A percentile compares a stretch with the other conserved stretches of the same genome.
Conservation (phyloP, 345 rosid genomes). For the Gossypium arboreum region DNA sequence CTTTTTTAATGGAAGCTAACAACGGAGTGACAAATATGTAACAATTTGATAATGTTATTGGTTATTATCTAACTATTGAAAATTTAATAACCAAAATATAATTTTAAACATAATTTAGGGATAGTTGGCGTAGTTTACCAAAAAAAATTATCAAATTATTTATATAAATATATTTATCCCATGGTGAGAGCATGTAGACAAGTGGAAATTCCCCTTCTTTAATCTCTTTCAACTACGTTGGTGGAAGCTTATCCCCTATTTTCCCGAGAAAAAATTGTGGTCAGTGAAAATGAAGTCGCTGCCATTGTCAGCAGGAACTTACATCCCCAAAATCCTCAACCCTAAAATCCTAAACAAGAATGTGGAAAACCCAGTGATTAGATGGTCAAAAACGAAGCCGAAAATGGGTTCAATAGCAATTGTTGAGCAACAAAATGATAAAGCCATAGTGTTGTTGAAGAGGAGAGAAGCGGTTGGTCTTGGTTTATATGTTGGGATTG, state of each 20-base stretch:
- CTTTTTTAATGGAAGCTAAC: no score
- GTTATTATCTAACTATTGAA: no score
- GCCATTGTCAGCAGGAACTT: slow-evolving; percentile 40
- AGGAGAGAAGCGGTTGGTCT: slow-evolving; percentile 65
- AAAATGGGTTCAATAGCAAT: background rate
- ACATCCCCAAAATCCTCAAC: slow-evolving; percentile 22
- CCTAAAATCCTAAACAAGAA: slow-evolving; percentile 11
- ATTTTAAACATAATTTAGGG: no score
- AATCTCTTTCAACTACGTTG: background rate
- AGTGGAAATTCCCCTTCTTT: background rate
- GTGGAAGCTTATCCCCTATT: background rate
- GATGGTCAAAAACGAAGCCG: slow-evolving; percentile 15
- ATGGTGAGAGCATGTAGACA: no score
- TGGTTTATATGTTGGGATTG: slow-evolving; percentile 32
- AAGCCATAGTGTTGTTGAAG: slow-evolving; percentile 23
- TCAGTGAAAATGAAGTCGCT: slow-evolving; percentile 44
- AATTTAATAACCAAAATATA: no score
- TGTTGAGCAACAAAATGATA: slow-evolving; percentile 17
- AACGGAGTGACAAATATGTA: no score
- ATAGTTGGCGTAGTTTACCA: no score
- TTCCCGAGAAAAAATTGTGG: background rate
- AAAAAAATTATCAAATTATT: no score
- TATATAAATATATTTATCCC: no score
- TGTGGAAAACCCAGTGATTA: slow-evolving; percentile 15
- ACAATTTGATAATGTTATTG: no score